Conservation (phyloP, 371 early-diverging fungal genomes). For the Mucor indicus region DNA sequence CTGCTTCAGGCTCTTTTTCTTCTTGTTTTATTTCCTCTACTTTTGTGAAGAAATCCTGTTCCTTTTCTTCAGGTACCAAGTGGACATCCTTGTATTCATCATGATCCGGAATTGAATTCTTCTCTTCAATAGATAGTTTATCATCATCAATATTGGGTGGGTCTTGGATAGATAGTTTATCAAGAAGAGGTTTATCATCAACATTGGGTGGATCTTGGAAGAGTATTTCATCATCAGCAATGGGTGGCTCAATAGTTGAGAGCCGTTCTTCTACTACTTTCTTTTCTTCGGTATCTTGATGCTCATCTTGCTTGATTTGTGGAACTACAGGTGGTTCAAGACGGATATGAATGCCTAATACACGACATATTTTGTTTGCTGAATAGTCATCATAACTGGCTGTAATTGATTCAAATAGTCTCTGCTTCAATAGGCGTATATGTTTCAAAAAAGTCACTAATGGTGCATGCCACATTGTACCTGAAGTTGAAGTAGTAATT, state of each 20-base stretch:
- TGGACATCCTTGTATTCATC: too few relatives aligned
- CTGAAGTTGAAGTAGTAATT: conserved; percentile 29
- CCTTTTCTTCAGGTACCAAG: too few relatives aligned
- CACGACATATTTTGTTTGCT: conserved; percentile 30
- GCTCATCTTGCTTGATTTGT: not conserved
- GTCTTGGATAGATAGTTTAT: too few relatives aligned
- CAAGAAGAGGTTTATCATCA: too few relatives aligned
- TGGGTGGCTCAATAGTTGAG: conserved; percentile 1
- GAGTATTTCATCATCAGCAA: conserved; percentile 2
- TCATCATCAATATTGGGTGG: not conserved
- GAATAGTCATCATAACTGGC: conserved; percentile 30
- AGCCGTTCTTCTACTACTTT: too few relatives aligned
- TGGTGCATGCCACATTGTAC: conserved; percentile 35
- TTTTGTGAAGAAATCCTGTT: too few relatives aligned
- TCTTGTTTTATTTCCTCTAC: not conserved
- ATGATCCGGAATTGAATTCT: conserved; percentile 2
- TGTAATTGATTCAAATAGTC: conserved; percentile 33
- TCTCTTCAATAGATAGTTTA: conserved; percentile 3
- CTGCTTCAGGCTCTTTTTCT: not conserved
- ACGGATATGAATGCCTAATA: conserved; percentile 37
- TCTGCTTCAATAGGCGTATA: conserved; percentile 34
- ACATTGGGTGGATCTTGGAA: not conserved
- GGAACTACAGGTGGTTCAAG: conserved; percentile 15
- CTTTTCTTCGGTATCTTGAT: too few relatives aligned
- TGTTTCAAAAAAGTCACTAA: conserved; percentile 38